Conservation (phyloP, 768 basidiomycete genomes). For the Phlebiopsis flavidoalba region DNA sequence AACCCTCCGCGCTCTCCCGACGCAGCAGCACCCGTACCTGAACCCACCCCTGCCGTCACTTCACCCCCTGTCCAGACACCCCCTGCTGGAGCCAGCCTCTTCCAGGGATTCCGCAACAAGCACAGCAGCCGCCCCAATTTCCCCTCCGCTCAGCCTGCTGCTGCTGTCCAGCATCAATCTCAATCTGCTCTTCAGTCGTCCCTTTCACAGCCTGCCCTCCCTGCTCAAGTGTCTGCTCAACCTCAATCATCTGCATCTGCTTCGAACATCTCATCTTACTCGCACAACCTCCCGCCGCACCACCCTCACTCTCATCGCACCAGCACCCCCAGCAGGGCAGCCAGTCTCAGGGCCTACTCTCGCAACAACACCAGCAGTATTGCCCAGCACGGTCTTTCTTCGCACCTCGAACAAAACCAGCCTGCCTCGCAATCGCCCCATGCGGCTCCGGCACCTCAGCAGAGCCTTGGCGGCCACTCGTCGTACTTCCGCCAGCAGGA, state of each 20-base stretch:
- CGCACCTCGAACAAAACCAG: constrained; percentile 56
- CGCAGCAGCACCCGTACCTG: constrained; percentile 11
- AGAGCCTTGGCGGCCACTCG: constrained; percentile 39
- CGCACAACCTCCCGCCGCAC: constrained; percentile 23
- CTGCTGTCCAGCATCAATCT: constrained; percentile 17
- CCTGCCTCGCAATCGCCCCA: constrained; percentile 32
- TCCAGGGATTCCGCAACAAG: constrained; percentile 23
- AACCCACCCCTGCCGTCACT: constrained; percentile 10
- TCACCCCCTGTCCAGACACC: constrained; percentile 32
- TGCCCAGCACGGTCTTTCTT: constrained; percentile 60
- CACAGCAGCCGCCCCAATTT: constrained; percentile 27
- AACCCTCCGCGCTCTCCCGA: constrained; percentile 11
- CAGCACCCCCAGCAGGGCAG: constrained; percentile 6
- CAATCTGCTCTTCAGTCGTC: constrained; percentile 15
- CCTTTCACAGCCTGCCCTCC: constrained; percentile 22
- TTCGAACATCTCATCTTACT: constrained; percentile 26
- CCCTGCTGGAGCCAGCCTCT: constrained; percentile 13
- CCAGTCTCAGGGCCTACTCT: constrained; percentile 4
- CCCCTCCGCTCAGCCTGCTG: constrained; percentile 2
- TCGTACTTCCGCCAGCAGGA: constrained; percentile 73
- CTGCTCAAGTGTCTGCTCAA: constrained; percentile 22
- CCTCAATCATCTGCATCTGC: constrained; percentile 24
- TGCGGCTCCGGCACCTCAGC: constrained; percentile 30
- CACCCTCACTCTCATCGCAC: constrained; percentile 14
- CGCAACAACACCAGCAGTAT: constrained; percentile 41